A percentile compares a stretch with the other conserved stretches of the same genome.
phyloP scores from a whole-genome alignment of 1,284 basidiomycete species.

The Pseudozyma thailandica region DNA sequence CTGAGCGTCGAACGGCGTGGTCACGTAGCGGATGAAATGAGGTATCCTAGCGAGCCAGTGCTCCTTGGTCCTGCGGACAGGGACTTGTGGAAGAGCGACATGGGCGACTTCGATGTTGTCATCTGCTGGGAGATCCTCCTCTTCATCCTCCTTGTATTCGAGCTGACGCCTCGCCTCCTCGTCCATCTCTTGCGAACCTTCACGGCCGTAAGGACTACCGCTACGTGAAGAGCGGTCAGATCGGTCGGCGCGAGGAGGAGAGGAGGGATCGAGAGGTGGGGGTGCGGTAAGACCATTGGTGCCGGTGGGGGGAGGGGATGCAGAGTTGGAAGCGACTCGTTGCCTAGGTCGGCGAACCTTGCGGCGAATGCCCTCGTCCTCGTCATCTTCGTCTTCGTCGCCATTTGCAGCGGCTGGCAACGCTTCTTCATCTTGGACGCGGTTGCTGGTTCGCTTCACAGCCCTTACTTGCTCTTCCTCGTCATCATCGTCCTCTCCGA shows the following conservation, averaged over 20 bases:
- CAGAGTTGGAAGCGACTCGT: slow-evolving; percentile 36
- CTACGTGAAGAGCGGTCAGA: slow-evolving; percentile 35
- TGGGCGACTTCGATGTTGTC: slow-evolving; percentile 74
- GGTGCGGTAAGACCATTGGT: slow-evolving; percentile 25
- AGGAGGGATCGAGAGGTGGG: slow-evolving; percentile 25
- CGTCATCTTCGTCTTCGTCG: slow-evolving; percentile 47
- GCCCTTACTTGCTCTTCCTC: slow-evolving; percentile 33
- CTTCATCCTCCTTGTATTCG: slow-evolving; percentile 69
- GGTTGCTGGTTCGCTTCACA: slow-evolving; percentile 9
- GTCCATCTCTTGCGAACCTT: slow-evolving; percentile 43
- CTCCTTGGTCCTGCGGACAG: slow-evolving; percentile 61
- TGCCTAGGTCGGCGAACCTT: slow-evolving; percentile 40
- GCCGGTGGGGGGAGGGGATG: slow-evolving; percentile 34
- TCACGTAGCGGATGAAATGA: slow-evolving; percentile 62
- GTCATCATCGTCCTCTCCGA: slow-evolving; percentile 51
- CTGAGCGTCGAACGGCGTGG: slow-evolving; percentile 53
- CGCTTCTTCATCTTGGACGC: slow-evolving; percentile 1
- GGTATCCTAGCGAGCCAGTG: slow-evolving; percentile 64
- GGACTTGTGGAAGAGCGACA: slow-evolving; percentile 53
- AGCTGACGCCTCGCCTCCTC: slow-evolving; percentile 50
- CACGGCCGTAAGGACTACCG: slow-evolving; percentile 31
- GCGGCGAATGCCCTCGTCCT: slow-evolving; percentile 34
- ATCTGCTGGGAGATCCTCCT: slow-evolving; percentile 70
- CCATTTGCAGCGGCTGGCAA: slow-evolving; percentile 2
- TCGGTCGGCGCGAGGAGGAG: slow-evolving; percentile 16